A percentile compares a stretch with the other conserved stretches of the same genome.
Evolutionary conservation across 805 yeast genomes (phyloP).

Genomic region (Pichia deserticola): DNA sequence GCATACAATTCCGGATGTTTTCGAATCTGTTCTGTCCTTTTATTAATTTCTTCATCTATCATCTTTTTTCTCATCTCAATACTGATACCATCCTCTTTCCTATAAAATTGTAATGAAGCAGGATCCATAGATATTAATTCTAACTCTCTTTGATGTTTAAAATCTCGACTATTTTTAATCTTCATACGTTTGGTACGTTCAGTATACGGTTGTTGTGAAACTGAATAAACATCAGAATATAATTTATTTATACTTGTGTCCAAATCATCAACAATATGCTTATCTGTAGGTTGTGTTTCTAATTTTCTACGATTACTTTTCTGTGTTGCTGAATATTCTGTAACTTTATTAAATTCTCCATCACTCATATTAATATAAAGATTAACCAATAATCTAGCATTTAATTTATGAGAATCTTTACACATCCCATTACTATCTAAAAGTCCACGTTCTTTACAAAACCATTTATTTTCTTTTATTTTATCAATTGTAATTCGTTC

Average conservation of each 20-base stretch:
- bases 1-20: conserved; percentile 27
- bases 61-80: conserved; percentile 21
- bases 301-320: conserved; percentile 12
- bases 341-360: conserved; percentile 32
- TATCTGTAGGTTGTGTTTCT: conserved; percentile 39
- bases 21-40: conserved; percentile 8
- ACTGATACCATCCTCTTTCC: conserved; percentile 8
- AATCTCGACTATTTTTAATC: conserved; percentile 23
- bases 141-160: conserved; percentile 14
- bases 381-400: conserved; percentile 43
- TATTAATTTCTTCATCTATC: conserved; percentile 19
- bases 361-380: conserved; percentile 49
- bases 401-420: conserved; percentile 43
- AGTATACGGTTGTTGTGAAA: conserved; percentile 37
- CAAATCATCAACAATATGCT: conserved; percentile 34
- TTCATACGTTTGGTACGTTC: conserved; percentile 30
- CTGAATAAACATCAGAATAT: conserved; percentile 26
- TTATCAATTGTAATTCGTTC: conserved; percentile 35
- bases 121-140: conserved; percentile 44
- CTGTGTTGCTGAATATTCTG: conserved; percentile 21
- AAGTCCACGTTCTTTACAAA: conserved; percentile 35
- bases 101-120: conserved; percentile 38
- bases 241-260: conserved; percentile 15
- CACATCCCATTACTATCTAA: conserved; percentile 43
- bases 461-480: conserved; percentile 52